A percentile compares a stretch with the other conserved stretches of the same genome.
phyloP scores from a whole-genome alignment of 2,329 filamentous ascomycete genomes.

The Colletotrichum cereale region DNA sequence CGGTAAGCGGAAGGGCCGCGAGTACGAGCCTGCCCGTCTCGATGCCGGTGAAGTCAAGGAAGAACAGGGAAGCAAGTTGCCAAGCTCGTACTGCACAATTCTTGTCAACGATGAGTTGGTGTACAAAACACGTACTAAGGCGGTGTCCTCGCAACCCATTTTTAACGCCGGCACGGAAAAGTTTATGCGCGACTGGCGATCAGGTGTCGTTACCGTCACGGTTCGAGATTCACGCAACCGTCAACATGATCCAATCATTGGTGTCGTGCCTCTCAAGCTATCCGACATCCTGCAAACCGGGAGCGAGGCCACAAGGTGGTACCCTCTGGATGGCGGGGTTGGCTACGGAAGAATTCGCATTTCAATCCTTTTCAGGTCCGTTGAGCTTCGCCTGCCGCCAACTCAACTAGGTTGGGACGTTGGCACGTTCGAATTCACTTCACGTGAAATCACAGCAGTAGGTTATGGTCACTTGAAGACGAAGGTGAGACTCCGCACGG shows the following conservation, averaged over 20 bases:
- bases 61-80: conserved; percentile 82
- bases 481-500: conserved; percentile 84
- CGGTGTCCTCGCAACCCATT: conserved; percentile 92
- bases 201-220: conserved; percentile 85
- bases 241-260: conserved; percentile 94
- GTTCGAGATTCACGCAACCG: conserved; percentile 90
- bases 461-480: conserved; percentile 76
- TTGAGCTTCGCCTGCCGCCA: conserved; percentile 88
- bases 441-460: conserved; percentile 74
- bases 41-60: conserved; percentile 87
- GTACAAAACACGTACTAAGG: conserved; percentile 95
- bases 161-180: conserved; percentile 97
- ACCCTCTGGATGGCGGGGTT: conserved; percentile 94
- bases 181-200: conserved; percentile 94
- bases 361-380: conserved; percentile 88
- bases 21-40: conserved; percentile 88
- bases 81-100: conserved; percentile 95
- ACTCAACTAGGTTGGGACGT: conserved; percentile 93
- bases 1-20: conserved; percentile 84
- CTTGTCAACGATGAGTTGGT: conserved; percentile 88
- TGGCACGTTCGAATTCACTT: conserved; percentile 90
- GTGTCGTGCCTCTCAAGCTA: conserved; percentile 89
- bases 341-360: conserved; percentile 92
- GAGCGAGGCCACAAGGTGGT: conserved; percentile 91
- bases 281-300: conserved; percentile 89